These are phyloP conservation scores for Lachnellula subtilissima DNA, from an alignment of 2,329 filamentous ascomycete species.

Conservation along the genomic window DNA sequence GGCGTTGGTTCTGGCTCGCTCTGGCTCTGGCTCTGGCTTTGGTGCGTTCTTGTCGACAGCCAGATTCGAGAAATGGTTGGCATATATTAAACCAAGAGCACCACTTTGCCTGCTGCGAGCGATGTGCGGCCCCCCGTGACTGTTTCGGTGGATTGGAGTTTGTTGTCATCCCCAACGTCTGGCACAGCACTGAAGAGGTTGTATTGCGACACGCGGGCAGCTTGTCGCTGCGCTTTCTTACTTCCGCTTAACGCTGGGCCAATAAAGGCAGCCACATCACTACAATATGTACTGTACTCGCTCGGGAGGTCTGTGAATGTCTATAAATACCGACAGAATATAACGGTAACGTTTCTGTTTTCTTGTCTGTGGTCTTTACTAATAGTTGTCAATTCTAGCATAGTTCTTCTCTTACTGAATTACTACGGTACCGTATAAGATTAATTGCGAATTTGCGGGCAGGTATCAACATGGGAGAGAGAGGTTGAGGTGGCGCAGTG, in stretches of 20 bases:
- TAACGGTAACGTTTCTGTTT: background rate
- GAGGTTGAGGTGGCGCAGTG: background rate
- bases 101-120: slow-evolving; percentile 14
- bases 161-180: slow-evolving; percentile 20
- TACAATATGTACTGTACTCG: background rate
- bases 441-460: too few relatives aligned
- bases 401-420: background rate
- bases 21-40: too few relatives aligned
- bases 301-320: background rate
- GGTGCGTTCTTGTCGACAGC: background rate
- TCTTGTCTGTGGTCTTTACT: too few relatives aligned
- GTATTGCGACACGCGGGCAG: slow-evolving; percentile 6
- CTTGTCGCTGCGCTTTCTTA: background rate
- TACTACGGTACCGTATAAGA: too few relatives aligned
- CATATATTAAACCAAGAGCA: slow-evolving; percentile 23
- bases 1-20: background rate
- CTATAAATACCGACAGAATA: background rate
- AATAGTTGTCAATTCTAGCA: background rate
- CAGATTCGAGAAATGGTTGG: slow-evolving; percentile 20
- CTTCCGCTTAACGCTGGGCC: background rate
- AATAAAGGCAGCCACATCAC: background rate
- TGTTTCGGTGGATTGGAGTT: slow-evolving; percentile 19
- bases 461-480: background rate
- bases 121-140: slow-evolving; percentile 17
- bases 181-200: slow-evolving; percentile 5